These are phyloP conservation scores for Aspergillus brasiliensis DNA, from an alignment of 2,329 filamentous ascomycete genomes.

Conservation along the genomic window DNA sequence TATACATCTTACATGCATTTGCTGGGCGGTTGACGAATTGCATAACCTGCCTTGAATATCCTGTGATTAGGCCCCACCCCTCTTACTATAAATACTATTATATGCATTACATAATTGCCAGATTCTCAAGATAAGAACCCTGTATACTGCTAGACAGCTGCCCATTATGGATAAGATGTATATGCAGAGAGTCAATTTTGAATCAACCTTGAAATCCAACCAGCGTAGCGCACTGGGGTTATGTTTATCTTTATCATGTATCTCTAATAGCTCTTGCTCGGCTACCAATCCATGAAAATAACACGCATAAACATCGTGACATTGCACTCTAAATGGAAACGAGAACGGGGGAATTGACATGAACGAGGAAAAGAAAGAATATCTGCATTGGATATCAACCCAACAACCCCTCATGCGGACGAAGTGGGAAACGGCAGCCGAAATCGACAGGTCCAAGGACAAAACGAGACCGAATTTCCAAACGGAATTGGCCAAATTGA, in stretches of 20 bases:
- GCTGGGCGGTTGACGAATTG: not conserved
- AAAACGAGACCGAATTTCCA: not conserved
- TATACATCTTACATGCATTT: not conserved
- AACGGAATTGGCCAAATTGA: too few relatives aligned
- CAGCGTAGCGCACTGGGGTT: too few relatives aligned
- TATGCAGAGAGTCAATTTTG: not conserved
- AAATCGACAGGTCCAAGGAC: not conserved
- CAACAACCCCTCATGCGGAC: conserved; percentile 13
- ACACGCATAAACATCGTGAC: not conserved
- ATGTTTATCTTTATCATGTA: not conserved
- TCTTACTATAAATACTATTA: not conserved
- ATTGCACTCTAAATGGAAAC: not conserved
- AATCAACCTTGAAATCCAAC: not conserved
- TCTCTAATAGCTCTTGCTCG: not conserved
- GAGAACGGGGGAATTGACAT: too few relatives aligned
- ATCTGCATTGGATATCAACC: conserved; percentile 6
- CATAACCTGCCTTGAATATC: not conserved
- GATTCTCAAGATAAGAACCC: not conserved
- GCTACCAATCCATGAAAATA: not conserved
- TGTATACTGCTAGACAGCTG: not conserved
- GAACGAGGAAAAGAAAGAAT: not conserved
- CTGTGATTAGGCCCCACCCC: conserved; percentile 1
- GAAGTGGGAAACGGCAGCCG: not conserved
- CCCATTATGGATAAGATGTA: not conserved
- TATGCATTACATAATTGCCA: not conserved